Evolutionary conservation across 768 basidiomycete species (phyloP).

Genomic region (Amanita jacksonii): DNA sequence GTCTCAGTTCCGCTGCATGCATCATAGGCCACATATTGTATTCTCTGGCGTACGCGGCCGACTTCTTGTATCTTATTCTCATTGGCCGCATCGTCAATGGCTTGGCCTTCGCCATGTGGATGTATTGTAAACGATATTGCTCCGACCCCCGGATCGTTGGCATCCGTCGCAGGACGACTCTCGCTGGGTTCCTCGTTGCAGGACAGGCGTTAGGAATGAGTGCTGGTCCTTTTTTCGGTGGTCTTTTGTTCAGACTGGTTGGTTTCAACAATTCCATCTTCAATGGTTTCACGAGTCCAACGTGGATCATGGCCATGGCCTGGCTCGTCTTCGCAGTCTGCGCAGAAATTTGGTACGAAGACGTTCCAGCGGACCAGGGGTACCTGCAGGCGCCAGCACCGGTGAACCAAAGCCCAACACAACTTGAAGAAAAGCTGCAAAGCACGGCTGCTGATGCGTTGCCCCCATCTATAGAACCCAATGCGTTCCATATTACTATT

Average conservation of each 20-base stretch:
- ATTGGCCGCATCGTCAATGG: conserved; percentile 60
- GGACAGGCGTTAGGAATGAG: conserved; percentile 56
- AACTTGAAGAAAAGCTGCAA: too few relatives aligned
- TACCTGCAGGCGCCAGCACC: too few relatives aligned
- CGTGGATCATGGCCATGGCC: conserved; percentile 65
- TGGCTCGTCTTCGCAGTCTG: too few relatives aligned
- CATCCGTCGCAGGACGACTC: conserved; percentile 48
- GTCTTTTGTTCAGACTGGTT: conserved; percentile 43
- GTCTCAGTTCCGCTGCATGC: conserved; percentile 41
- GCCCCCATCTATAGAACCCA: too few relatives aligned
- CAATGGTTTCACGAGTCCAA: conserved; percentile 61
- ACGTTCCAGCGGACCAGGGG: too few relatives aligned
- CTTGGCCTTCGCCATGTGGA: conserved; percentile 49
- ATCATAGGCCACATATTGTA: conserved; percentile 52
- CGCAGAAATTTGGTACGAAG: too few relatives aligned
- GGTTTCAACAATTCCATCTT: conserved; percentile 47
- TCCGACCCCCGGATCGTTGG: conserved; percentile 64
- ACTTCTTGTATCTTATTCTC: conserved; percentile 61
- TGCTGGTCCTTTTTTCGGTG: conserved; percentile 55
- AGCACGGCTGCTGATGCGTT: too few relatives aligned
- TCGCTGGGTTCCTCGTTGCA: conserved; percentile 53
- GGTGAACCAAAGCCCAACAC: too few relatives aligned
- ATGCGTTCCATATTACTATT: background rate
- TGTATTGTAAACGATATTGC: conserved; percentile 65
- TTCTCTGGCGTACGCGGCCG: conserved; percentile 46